Conservation (phyloP, 805 yeast genomes). For the Lachancea lanzarotensis region DNA sequence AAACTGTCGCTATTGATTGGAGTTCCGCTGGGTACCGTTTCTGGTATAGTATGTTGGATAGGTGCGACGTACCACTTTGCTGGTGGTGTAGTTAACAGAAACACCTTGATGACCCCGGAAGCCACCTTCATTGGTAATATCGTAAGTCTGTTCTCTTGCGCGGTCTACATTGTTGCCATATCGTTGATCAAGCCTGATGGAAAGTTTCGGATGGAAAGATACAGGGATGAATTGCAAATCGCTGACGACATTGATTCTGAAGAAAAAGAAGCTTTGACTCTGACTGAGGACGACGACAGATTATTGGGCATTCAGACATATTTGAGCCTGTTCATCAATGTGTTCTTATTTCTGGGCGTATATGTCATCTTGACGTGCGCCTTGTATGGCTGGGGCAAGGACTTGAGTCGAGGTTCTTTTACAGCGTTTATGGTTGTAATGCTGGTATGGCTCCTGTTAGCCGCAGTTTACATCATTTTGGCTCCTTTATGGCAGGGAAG, state of each 20-base stretch:
- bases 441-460: constrained; percentile 34
- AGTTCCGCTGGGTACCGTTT: constrained; percentile 44
- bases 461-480: constrained; percentile 34
- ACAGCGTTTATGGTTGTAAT: constrained; percentile 35
- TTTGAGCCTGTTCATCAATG: constrained; percentile 38
- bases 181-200: constrained; percentile 29
- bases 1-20: constrained; percentile 15
- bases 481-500: constrained; percentile 35
- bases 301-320: constrained; percentile 33
- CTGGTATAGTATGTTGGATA: constrained; percentile 45
- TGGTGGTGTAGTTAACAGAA: constrained; percentile 39
- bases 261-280: constrained; percentile 27
- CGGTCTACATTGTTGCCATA: constrained; percentile 26
- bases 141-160: constrained; percentile 34
- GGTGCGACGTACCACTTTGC: constrained; percentile 39
- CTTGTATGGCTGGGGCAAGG: constrained; percentile 32
- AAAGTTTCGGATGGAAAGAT: constrained; percentile 28
- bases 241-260: constrained; percentile 35
- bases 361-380: constrained; percentile 32
- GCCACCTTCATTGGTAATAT: constrained; percentile 40
- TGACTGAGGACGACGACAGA: constrained; percentile 19
- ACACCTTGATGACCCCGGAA: constrained; percentile 40
- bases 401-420: constrained; percentile 33
- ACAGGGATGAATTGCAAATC: constrained; percentile 20
- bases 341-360: constrained; percentile 26